Conservation (phyloP, 2,329 filamentous ascomycete genomes). For the Emmonsia crescens region DNA sequence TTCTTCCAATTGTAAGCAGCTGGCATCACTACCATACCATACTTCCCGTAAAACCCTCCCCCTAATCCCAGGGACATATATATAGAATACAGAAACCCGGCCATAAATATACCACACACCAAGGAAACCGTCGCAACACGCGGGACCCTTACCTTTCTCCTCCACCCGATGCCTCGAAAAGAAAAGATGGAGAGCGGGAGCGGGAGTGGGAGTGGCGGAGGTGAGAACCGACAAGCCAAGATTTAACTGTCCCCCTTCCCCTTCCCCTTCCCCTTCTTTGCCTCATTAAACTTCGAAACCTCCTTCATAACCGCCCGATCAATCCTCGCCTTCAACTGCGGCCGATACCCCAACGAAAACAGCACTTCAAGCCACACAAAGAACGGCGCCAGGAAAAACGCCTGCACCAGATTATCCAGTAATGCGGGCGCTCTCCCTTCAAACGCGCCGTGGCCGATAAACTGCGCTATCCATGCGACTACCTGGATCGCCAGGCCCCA, state of each 20-base stretch:
- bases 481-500: slow-evolving; percentile 60
- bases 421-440: slow-evolving; percentile 81
- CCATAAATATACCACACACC: background rate
- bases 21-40: background rate
- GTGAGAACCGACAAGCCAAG: background rate
- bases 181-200: background rate
- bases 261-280: slow-evolving; percentile 25
- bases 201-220: background rate
- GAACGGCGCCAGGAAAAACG: slow-evolving; percentile 82
- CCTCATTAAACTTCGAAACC: slow-evolving; percentile 62
- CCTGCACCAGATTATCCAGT: slow-evolving; percentile 83
- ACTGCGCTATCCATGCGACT: slow-evolving; percentile 76
- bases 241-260: slow-evolving; percentile 12
- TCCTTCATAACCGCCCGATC: slow-evolving; percentile 65
- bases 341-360: slow-evolving; percentile 82
- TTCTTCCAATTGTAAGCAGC: background rate
- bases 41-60: background rate
- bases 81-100: background rate
- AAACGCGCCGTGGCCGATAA: slow-evolving; percentile 80
- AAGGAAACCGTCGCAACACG: background rate
- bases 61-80: background rate
- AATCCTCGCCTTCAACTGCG: slow-evolving; percentile 71
- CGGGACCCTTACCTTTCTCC: slow-evolving; percentile 10
- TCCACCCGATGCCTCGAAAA: background rate
- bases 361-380: slow-evolving; percentile 96